Evolutionary conservation across 2,329 filamentous ascomycete genomes (phyloP).

Genomic region (Xylaria sp.): DNA sequence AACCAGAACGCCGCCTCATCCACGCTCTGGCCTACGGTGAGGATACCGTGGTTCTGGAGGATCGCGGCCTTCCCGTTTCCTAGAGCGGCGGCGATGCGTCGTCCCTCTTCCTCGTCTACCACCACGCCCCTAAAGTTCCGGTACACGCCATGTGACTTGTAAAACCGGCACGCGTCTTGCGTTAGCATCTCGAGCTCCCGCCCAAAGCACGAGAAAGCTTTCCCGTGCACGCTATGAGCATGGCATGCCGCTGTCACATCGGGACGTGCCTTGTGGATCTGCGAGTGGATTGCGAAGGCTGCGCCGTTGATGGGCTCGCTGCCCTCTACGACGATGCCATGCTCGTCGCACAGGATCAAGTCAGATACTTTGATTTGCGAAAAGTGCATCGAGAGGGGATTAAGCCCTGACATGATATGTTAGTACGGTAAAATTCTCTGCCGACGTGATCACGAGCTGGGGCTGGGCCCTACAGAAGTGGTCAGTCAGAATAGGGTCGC

Average conservation of each 20-base stretch:
- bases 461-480: conserved; percentile 64
- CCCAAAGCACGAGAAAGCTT: conserved; percentile 69
- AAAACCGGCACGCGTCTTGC: conserved; percentile 67
- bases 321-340: conserved; percentile 67
- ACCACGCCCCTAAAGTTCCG: conserved; percentile 70
- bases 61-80: conserved; percentile 67
- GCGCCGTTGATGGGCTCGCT: conserved; percentile 67
- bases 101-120: conserved; percentile 67
- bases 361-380: conserved; percentile 68
- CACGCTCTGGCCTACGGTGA: conserved; percentile 71
- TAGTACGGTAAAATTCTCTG: neutral
- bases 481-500: conserved; percentile 68
- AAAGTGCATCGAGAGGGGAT: conserved; percentile 66
- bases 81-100: conserved; percentile 65
- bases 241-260: conserved; percentile 71
- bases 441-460: neutral
- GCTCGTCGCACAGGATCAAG: conserved; percentile 68
- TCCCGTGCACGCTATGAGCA: conserved; percentile 67
- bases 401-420: conserved; percentile 39
- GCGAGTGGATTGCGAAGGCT: conserved; percentile 70
- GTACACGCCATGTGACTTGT: conserved; percentile 69
- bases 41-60: conserved; percentile 71
- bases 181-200: conserved; percentile 70
- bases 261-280: conserved; percentile 67
- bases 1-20: conserved; percentile 75